These are phyloP conservation scores for Kalanchoe fedtschenkoi DNA, from an alignment of 164 flowering plant genomes.

Conservation along the genomic window DNA sequence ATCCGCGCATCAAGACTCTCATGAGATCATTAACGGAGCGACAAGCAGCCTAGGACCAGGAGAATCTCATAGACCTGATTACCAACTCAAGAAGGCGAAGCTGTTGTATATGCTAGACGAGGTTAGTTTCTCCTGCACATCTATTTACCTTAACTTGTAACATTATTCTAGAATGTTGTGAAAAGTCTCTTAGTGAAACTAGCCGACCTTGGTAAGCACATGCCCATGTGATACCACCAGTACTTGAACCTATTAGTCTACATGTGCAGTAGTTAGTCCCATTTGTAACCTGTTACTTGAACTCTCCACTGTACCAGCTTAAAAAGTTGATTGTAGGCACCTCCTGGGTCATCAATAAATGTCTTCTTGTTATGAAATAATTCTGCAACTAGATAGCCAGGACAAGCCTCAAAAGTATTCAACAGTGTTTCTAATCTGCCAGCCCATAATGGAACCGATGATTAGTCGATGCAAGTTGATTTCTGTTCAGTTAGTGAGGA, in stretches of 20 bases:
- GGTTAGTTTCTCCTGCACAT: constrained; percentile 29
- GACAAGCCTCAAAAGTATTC: background rate
- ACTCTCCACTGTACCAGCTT: no score
- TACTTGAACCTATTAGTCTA: no score
- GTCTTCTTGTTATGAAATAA: background rate
- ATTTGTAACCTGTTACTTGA: no score
- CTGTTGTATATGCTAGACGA: constrained; percentile 70
- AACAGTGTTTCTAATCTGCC: background rate
- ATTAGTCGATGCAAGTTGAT: background rate
- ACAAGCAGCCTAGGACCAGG: constrained; percentile 16
- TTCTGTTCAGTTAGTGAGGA: background rate
- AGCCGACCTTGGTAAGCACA: background rate
- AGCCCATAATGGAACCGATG: background rate
- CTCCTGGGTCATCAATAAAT: background rate
- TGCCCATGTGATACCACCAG: background rate
- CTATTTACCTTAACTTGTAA: background rate
- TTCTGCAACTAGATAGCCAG: background rate
- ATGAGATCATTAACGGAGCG: constrained; percentile 16
- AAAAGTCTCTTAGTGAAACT: no score
- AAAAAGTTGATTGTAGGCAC: background rate
- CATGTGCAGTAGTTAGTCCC: no score
- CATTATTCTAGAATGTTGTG: no score
- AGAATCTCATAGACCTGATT: constrained; percentile 37
- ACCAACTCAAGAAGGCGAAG: constrained; percentile 55
- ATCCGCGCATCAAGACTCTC: constrained; percentile 24